Evolutionary conservation across 768 basidiomycete species (phyloP), one percentile per base, ranked within the genome.

Genomic region (Ramaria sp.): DNA sequence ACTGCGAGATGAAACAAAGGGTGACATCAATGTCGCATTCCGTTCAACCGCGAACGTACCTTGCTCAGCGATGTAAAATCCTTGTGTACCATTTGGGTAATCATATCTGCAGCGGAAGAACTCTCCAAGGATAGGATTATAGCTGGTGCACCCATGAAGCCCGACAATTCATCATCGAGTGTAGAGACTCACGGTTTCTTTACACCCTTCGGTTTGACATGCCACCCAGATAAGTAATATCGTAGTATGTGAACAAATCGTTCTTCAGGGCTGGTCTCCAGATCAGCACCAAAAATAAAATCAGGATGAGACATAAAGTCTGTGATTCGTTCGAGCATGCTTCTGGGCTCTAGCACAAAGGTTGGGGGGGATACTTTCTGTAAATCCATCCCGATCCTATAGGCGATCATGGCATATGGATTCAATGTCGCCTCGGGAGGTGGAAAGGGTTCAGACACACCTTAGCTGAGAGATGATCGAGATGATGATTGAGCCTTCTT

Each of bases 251-350:
- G 78, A 59, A 95, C 77, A 67, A 97, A 97, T 42, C 96, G 75
- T 65, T 95, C 93, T 66, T 95, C 86, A 30, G 90, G 79, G 62
- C 91, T 83, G 38, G 77, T 73, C 64, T 80, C 82, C n/a, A 79
- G 66, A 60, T 88, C 90, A 44, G 88, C 87, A 38, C 90, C 89
- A 70, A 95, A 95, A 63, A 97, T 80, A 65, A 98, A 83, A 71
- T 99, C 94, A 28, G 96, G 93, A 70, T 98, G 96, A 55, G 92
- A 86, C 85, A 98, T 94, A 70, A 99, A 99, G 73, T 99, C 95
- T 32, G 96, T 98, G 63, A 99, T 95, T 60, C 96, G 83, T 73
- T 99, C 96, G 47, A 97, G 80, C 87, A 97, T 91, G 62, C 89
- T 92, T 64, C 96, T 75, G 5, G 96, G 96, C 70, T 99, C 95